A percentile compares a stretch with the other conserved stretches of the same genome.
These are phyloP conservation scores for Ilex aquifolium DNA, from an alignment of 257 asterid genomes.

Conservation along the genomic window DNA sequence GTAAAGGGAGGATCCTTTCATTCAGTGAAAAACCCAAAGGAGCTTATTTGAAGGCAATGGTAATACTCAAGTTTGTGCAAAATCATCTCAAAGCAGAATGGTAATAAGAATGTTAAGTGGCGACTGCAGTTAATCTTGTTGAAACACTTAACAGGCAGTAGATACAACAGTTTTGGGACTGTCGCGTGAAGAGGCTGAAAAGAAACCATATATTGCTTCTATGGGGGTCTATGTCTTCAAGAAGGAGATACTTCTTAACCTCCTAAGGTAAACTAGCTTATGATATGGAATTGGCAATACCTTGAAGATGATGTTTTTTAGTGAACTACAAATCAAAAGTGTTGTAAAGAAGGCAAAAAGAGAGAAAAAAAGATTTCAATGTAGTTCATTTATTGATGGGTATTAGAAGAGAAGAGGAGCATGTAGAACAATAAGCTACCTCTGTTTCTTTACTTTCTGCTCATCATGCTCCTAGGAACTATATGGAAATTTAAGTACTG, in stretches of 20 bases:
- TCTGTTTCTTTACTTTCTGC: too few species aligned
- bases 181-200: constrained; percentile 17
- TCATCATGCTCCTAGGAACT: neutral
- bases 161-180: constrained; percentile 91
- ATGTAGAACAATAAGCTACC: too few species aligned
- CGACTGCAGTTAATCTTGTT: constrained; percentile 9
- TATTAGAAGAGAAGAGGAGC: too few species aligned
- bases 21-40: constrained; percentile 90
- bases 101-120: neutral
- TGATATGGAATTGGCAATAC: neutral
- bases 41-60: constrained; percentile 81
- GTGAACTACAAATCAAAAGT: too few species aligned
- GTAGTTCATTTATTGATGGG: too few species aligned
- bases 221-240: constrained; percentile 98
- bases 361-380: too few species aligned
- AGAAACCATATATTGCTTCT: constrained; percentile 89
- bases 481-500: constrained; percentile 6
- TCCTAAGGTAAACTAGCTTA: constrained; percentile 41
- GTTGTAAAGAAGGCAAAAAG: too few species aligned
- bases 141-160: constrained; percentile 56
- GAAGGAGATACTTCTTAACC: constrained; percentile 88
- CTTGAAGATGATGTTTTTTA: neutral
- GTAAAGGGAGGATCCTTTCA: constrained; percentile 62
- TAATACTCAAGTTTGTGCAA: constrained; percentile 22
- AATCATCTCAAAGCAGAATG: constrained; percentile 8